Percentiles rank a stretch among this genome's conserved stretches.
phyloP scores from a whole-genome alignment of 805 yeast genomes.

The Kodamaea kakaduensis region DNA sequence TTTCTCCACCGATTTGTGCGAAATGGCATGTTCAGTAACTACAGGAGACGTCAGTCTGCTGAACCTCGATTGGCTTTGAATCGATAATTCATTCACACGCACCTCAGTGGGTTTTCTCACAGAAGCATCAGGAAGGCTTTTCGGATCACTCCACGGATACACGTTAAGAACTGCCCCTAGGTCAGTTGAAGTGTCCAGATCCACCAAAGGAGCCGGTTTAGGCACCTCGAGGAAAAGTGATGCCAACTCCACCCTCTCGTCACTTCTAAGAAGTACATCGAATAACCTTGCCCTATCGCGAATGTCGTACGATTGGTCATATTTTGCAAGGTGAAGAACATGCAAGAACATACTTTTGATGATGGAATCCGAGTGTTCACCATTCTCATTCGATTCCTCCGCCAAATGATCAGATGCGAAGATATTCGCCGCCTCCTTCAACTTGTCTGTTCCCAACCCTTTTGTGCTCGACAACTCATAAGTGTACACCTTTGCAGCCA shows the following conservation, averaged over 20 bases:
- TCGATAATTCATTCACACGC: slow-evolving; percentile 10
- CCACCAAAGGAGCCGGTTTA: slow-evolving; percentile 54
- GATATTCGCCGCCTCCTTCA: not conserved
- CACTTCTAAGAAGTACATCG: slow-evolving; percentile 51
- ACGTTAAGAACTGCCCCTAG: slow-evolving; percentile 20
- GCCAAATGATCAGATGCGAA: too few relatives aligned
- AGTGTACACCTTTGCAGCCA: slow-evolving; percentile 70
- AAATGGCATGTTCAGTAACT: slow-evolving; percentile 20
- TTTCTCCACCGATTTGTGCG: slow-evolving; percentile 15
- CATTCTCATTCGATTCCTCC: not conserved
- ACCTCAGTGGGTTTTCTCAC: slow-evolving; percentile 27
- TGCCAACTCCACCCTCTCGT: slow-evolving; percentile 53
- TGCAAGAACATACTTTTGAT: slow-evolving; percentile 54
- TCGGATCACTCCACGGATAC: slow-evolving; percentile 45
- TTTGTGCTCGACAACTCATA: slow-evolving; percentile 40
- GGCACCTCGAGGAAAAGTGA: slow-evolving; percentile 72
- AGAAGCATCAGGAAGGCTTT: slow-evolving; percentile 24
- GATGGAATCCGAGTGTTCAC: slow-evolving; percentile 1
- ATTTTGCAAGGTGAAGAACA: slow-evolving; percentile 60
- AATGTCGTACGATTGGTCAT: slow-evolving; percentile 71
- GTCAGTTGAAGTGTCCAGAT: slow-evolving; percentile 1
- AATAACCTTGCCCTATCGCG: slow-evolving; percentile 83
- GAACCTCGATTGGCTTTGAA: slow-evolving; percentile 9
- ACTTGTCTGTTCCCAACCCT: slow-evolving; percentile 1
- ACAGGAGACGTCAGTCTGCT: slow-evolving; percentile 19